Conservation (phyloP, 2,329 filamentous ascomycete genomes). For the Rhinocladiella similis region DNA sequence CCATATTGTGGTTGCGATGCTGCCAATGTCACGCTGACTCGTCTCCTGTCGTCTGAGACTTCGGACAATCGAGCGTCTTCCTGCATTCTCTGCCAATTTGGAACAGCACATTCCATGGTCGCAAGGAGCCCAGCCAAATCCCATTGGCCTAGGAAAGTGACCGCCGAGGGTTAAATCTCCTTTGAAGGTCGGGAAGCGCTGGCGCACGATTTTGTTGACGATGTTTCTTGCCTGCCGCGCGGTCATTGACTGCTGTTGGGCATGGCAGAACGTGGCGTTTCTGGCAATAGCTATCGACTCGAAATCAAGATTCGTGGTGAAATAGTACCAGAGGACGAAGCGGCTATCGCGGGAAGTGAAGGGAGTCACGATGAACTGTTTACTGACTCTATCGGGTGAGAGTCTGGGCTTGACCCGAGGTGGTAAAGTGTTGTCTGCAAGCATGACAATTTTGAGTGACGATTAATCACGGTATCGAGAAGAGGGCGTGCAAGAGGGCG, state of each 20-base stretch:
- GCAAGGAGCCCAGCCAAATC: slow-evolving; percentile 16
- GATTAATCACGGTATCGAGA: too few relatives aligned
- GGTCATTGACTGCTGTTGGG: background rate
- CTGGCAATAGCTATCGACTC: slow-evolving; percentile 13
- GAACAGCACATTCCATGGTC: slow-evolving; percentile 20
- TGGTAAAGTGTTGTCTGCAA: background rate
- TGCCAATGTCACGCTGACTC: background rate
- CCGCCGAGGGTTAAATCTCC: slow-evolving; percentile 3
- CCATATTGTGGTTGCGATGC: slow-evolving; percentile 12
- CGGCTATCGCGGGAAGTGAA: slow-evolving; percentile 12
- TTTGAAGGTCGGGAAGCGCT: background rate
- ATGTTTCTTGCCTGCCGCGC: slow-evolving; percentile 7
- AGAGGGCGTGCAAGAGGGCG: too few relatives aligned
- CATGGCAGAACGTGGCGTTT: slow-evolving; percentile 5
- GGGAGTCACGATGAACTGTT: background rate
- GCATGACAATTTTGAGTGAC: too few relatives aligned
- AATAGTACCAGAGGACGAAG: slow-evolving; percentile 20
- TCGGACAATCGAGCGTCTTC: slow-evolving; percentile 4
- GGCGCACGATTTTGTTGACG: slow-evolving; percentile 5
- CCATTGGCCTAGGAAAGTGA: slow-evolving; percentile 7
- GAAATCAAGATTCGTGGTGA: slow-evolving; percentile 12
- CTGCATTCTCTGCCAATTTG: background rate
- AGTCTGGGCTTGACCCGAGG: background rate
- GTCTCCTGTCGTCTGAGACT: slow-evolving; percentile 2
- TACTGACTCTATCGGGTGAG: slow-evolving; percentile 1